Base-by-base conservation (phyloP, 441 rosid species). In the Arabidopsis lyrata region DNA sequence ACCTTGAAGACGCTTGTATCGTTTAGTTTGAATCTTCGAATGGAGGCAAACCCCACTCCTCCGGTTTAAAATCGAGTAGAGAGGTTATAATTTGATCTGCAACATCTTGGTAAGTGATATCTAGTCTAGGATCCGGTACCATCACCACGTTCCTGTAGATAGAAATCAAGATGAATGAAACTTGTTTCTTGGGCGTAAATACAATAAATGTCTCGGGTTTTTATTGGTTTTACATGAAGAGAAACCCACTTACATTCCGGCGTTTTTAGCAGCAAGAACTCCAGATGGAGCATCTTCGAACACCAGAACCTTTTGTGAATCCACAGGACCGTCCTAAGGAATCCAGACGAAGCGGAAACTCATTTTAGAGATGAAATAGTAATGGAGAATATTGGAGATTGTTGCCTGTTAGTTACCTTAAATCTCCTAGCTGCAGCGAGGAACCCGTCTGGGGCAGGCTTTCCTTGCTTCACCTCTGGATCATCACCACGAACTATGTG, bases 241-340 rank as follows among this genome's bases (percentile, higher is more conserved):
- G 20, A 76, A 42, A 76, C n/a, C 63, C 36, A 83, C 98, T 86
- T 81, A 95, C 98, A 93, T 93, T 80, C 88, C 86, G 31, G 98
- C 93, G 83, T 88, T 93, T 81, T 93, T 95, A 8, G 93, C 99
- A 10, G 99, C 98, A 45, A 77, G 88, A 80, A 88, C 98, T 64
- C 99, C 98, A 2, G 95, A 76, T 41, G 98, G 99, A 13, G 99
- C 97, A 85, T 95, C 98, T 87, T 95, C 99, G 73, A 95, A 95
- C 38, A 90, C 97, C 36, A 95, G 81, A 80, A 80, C 54, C 66
- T 84, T 81, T 24, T 66, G 59, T 22, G 90, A 74, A 69, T 88
- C 90, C 57, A 86, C 79, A 47, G 86, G 88, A 24, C 86, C 94
- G 63, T 84, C 96, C 97, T 92, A 52, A 68, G 15, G 68, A 78